phyloP scores from a whole-genome alignment of 805 yeast genomes.

The Tetrapisispora fleetii region DNA sequence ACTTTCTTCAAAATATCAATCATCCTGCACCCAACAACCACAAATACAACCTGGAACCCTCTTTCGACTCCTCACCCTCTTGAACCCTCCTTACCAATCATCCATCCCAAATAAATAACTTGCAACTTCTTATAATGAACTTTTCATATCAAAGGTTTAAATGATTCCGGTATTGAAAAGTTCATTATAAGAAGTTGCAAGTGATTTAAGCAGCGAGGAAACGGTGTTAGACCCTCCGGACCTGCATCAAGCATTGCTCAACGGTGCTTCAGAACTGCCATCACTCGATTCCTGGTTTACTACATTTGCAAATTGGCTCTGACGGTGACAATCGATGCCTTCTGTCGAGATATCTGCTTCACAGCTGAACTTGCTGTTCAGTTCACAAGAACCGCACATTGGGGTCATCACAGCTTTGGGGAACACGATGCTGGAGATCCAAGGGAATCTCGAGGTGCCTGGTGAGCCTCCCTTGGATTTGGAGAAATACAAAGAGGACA shows the following conservation, averaged over 20 bases:
- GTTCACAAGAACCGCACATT: constrained; percentile 10
- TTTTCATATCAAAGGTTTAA: no score
- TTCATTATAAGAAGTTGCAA: no score
- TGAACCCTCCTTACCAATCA: not conserved
- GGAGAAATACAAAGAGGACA: constrained; percentile 9
- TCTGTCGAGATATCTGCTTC: constrained; percentile 16
- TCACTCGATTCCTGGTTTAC: not conserved
- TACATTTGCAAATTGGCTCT: not conserved
- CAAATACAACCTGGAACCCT: not conserved
- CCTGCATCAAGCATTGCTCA: no score
- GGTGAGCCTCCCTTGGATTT: constrained; percentile 17
- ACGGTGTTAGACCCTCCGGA: no score
- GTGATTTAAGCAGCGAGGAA: no score
- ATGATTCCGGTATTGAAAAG: no score
- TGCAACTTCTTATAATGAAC: not conserved
- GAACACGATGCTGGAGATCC: constrained; percentile 54
- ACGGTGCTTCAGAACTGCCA: no score
- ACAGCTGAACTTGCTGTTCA: constrained; percentile 15
- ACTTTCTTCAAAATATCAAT: not conserved
- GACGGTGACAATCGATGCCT: constrained; percentile 12
- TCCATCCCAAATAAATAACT: not conserved
- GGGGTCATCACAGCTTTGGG: constrained; percentile 41
- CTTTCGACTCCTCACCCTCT: not conserved
- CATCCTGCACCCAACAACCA: not conserved
- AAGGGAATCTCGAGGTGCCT: constrained; percentile 53